Conservation (phyloP, 768 basidiomycete genomes). For the Terana coerulea region DNA sequence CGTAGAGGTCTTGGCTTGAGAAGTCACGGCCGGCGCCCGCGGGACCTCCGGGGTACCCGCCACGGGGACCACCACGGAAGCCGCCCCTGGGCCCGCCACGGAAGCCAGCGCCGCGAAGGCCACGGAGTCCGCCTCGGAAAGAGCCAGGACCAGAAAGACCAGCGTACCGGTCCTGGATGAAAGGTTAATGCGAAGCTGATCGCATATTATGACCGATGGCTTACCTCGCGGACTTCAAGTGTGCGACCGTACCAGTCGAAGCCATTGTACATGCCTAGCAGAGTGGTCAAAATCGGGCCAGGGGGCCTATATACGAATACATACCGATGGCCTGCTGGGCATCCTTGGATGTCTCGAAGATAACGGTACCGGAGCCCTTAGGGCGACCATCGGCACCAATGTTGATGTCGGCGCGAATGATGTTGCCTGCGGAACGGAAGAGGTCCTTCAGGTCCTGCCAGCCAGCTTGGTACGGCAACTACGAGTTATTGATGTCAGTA, state of each 20-base stretch:
- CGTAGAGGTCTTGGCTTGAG: conserved; percentile 86
- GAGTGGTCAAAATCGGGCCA: neutral
- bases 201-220: conserved; percentile 16
- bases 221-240: conserved; percentile 92
- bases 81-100: conserved; percentile 52
- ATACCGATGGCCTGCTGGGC: conserved; percentile 88
- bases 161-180: conserved; percentile 75
- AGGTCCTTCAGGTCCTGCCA: conserved; percentile 99
- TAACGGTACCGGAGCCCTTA: conserved; percentile 96
- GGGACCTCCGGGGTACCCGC: conserved; percentile 38
- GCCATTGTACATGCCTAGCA: conserved; percentile 89
- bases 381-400: conserved; percentile 90
- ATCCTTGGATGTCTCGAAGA: conserved; percentile 88
- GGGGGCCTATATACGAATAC: conserved; percentile 26
- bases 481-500: neutral
- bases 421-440: conserved; percentile 93
- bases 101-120: conserved; percentile 44
- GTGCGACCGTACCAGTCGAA: conserved; percentile 97
- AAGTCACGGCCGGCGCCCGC: conserved; percentile 54
- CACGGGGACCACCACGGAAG: conserved; percentile 53
- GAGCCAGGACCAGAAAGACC: conserved; percentile 69
- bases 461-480: conserved; percentile 96
- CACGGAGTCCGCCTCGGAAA: conserved; percentile 50
- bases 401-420: conserved; percentile 94
- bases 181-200: neutral